phyloP scores from a whole-genome alignment of 208 protist genomes.

The Borovskyia barvae region DNA sequence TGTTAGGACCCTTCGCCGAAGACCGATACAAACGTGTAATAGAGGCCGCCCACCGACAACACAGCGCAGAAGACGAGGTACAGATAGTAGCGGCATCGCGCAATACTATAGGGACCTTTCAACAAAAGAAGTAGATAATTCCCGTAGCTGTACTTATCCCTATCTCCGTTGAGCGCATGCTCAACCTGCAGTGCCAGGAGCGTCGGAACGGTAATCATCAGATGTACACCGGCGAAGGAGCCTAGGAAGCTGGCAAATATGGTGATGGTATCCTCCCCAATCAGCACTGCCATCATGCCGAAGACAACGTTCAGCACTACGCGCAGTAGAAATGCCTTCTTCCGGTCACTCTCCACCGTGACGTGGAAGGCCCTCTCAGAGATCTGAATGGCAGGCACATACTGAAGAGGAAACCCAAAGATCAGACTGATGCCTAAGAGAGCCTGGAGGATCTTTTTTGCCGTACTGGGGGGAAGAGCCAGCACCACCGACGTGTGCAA shows the following conservation, averaged over 20 bases:
- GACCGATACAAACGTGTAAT: constrained; percentile 35
- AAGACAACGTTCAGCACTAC: constrained; percentile 52
- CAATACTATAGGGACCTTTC: constrained; percentile 31
- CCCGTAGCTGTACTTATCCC: constrained; percentile 28
- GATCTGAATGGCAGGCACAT: constrained; percentile 80
- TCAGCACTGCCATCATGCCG: constrained; percentile 42
- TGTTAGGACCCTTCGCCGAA: too few species aligned
- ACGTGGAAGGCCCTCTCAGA: constrained; percentile 60
- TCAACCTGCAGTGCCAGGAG: constrained; percentile 56
- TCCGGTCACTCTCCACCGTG: constrained; percentile 18
- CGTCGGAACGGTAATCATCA: constrained; percentile 75
- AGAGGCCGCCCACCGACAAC: constrained; percentile 56
- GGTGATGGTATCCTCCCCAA: constrained; percentile 75
- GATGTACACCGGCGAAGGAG: constrained; percentile 72
- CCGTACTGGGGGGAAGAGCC: constrained; percentile 42
- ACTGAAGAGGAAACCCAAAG: constrained; percentile 79
- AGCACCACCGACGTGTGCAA: constrained; percentile 71
- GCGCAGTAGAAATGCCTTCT: constrained; percentile 43
- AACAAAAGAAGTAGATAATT: constrained; percentile 46
- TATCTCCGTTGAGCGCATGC: constrained; percentile 30
- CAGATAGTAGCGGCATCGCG: constrained; percentile 34
- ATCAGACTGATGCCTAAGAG: constrained; percentile 68
- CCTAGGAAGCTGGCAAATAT: constrained; percentile 79
- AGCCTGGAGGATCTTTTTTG: constrained; percentile 48
- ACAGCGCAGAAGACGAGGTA: constrained; percentile 54